Percentiles rank a stretch among this genome's conserved stretches.
phyloP scores from a whole-genome alignment of 139 green algal species.

The Coelastrella sp. region DNA sequence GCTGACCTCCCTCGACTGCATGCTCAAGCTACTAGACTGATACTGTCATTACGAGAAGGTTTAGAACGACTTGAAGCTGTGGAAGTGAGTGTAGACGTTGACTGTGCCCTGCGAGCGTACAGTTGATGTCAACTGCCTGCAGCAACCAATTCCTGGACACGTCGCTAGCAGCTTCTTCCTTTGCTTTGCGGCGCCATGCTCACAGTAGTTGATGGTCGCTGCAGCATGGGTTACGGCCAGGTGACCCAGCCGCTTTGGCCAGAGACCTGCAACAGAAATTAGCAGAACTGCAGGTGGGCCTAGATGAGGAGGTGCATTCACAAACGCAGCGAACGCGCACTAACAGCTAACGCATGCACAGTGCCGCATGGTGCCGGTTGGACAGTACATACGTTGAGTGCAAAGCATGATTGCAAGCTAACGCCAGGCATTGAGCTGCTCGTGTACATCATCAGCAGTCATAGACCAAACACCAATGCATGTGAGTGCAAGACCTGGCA shows the following conservation, averaged over 20 bases:
- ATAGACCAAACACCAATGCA: too few species aligned
- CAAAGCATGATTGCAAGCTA: too few species aligned
- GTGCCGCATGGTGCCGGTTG: too few species aligned
- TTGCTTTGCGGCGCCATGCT: neutral
- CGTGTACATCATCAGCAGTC: too few species aligned
- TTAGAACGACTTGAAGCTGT: conserved; percentile 74
- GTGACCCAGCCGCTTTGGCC: conserved; percentile 49
- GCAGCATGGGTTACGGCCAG: conserved; percentile 20
- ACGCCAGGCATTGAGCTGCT: too few species aligned
- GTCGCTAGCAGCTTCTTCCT: neutral
- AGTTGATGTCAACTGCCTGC: neutral
- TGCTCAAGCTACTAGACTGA: conserved; percentile 70
- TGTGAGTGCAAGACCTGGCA: too few species aligned
- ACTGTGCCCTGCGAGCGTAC: neutral
- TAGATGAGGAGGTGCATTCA: too few species aligned
- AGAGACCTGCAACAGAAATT: conserved; percentile 70
- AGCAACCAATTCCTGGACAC: neutral
- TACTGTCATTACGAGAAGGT: conserved; percentile 70
- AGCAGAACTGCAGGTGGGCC: conserved; percentile 65
- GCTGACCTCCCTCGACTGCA: conserved; percentile 74
- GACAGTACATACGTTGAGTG: too few species aligned
- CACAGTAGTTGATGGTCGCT: neutral
- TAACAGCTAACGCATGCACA: too few species aligned
- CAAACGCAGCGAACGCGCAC: too few species aligned
- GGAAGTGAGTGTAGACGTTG: conserved; percentile 44